Conservation (phyloP, 345 rosid species). For the Camelina laxa region DNA sequence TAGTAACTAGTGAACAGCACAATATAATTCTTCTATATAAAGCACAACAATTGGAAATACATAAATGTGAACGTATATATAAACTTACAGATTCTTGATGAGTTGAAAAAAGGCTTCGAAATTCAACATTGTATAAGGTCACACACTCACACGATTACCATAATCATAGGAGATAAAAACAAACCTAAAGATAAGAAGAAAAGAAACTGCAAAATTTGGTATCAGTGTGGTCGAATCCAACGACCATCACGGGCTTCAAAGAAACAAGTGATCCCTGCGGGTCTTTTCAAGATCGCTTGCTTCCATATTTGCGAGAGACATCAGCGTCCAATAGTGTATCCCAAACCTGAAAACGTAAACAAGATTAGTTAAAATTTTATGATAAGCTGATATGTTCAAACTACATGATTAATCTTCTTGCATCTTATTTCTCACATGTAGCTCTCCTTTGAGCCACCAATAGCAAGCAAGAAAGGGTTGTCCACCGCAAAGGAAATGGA, state of each 20-base stretch:
- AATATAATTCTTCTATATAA: background rate
- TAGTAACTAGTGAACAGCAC: background rate
- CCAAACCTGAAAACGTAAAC: slow-evolving; percentile 67
- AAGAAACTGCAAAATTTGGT: slow-evolving; percentile 31
- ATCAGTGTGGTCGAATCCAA: slow-evolving; percentile 2
- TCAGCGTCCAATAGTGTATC: slow-evolving; percentile 64
- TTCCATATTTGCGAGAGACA: slow-evolving; percentile 56
- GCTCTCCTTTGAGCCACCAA: slow-evolving; percentile 87
- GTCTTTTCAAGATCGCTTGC: slow-evolving; percentile 19
- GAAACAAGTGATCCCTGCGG: slow-evolving; percentile 17
- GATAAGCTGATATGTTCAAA: background rate
- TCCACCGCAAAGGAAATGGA: slow-evolving; percentile 78
- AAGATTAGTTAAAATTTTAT: background rate
- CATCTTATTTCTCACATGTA: slow-evolving; percentile 55
- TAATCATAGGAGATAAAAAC: slow-evolving; percentile 11
- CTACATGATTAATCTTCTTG: slow-evolving; percentile 2
- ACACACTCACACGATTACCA: background rate
- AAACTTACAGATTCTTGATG: background rate
- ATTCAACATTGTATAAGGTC: slow-evolving; percentile 12
- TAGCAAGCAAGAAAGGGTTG: slow-evolving; percentile 78
- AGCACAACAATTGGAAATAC: background rate
- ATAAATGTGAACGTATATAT: slow-evolving; percentile 2
- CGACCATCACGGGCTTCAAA: slow-evolving; percentile 24
- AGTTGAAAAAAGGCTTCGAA: slow-evolving; percentile 14
- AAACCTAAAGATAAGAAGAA: background rate